Evolutionary conservation across 176 grass and related monocot species (phyloP).

Genomic region (Guadua angustifolia): DNA sequence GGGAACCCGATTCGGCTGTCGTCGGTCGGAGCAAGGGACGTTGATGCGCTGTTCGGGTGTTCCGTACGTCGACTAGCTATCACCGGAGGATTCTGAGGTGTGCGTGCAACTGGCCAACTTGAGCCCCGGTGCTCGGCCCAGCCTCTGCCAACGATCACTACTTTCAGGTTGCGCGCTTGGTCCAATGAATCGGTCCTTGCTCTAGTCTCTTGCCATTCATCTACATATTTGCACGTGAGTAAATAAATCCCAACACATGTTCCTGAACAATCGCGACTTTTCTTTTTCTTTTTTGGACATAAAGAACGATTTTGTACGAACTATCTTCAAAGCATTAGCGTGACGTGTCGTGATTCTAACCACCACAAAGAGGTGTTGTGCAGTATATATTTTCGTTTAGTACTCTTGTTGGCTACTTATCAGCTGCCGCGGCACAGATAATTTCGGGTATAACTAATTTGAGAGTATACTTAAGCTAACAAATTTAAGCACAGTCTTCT

Average conservation of each 20-base stretch:
- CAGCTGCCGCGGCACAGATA: no score
- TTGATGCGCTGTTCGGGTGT: background rate
- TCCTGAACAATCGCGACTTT: no score
- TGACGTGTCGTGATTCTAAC: background rate
- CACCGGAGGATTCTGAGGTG: background rate
- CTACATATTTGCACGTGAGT: constrained; percentile 15
- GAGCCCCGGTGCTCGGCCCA: background rate
- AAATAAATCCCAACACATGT: background rate
- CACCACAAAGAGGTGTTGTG: background rate
- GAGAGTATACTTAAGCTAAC: no score
- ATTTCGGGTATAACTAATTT: no score
- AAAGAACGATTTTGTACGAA: background rate
- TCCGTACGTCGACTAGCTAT: background rate
- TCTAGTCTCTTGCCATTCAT: background rate
- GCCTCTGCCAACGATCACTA: background rate
- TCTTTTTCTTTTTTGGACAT: no score
- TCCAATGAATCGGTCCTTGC: background rate
- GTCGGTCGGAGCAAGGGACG: background rate
- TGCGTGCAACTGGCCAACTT: background rate
- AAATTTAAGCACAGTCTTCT: no score
- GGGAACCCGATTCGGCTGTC: background rate
- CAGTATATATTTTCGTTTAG: background rate
- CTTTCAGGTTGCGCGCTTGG: background rate
- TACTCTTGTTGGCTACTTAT: no score
- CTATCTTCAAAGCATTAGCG: background rate